phyloP scores from a whole-genome alignment of 805 yeast species.

The Scheffersomyces amazonensis region DNA sequence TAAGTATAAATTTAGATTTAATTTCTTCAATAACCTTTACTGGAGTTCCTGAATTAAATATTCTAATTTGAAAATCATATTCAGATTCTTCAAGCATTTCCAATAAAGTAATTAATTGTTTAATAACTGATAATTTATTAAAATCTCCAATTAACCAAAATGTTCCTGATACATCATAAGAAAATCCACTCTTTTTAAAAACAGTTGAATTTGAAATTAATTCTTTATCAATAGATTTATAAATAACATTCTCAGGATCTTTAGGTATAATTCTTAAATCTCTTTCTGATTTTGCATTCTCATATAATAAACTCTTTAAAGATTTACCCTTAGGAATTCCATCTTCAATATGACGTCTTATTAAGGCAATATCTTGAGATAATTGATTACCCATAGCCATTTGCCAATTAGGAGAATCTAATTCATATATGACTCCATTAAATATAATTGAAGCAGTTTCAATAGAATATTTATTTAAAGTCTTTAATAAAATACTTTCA shows the following conservation, averaged over 20 bases:
- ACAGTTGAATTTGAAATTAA: slow-evolving; percentile 20
- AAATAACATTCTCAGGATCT: slow-evolving; percentile 30
- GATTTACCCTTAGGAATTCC: slow-evolving; percentile 20
- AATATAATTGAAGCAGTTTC: slow-evolving; percentile 53
- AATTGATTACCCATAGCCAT: slow-evolving; percentile 50
- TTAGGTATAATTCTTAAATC: slow-evolving; percentile 38
- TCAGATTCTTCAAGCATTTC: slow-evolving; percentile 17
- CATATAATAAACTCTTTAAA: slow-evolving; percentile 42
- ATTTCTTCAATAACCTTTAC: slow-evolving; percentile 4
- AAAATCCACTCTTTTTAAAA: slow-evolving; percentile 12
- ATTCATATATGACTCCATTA: slow-evolving; percentile 67
- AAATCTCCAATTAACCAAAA: slow-evolving; percentile 62
- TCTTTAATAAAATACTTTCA: slow-evolving; percentile 14
- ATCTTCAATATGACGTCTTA: slow-evolving; percentile 24
- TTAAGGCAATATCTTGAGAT: slow-evolving; percentile 45
- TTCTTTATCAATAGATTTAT: slow-evolving; percentile 25
- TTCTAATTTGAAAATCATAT: slow-evolving; percentile 35
- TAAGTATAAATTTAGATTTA: not conserved
- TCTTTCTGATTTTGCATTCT: slow-evolving; percentile 41
- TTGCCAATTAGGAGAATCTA: slow-evolving; percentile 54
- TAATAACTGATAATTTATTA: slow-evolving; percentile 27
- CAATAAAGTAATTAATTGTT: slow-evolving; percentile 43
- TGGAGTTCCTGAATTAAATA: slow-evolving; percentile 24
- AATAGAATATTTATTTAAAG: slow-evolving; percentile 33
- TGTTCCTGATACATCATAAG: slow-evolving; percentile 45